phyloP scores from a whole-genome alignment of 495 filamentous ascomycete genomes.

The Penicillium lagena region DNA sequence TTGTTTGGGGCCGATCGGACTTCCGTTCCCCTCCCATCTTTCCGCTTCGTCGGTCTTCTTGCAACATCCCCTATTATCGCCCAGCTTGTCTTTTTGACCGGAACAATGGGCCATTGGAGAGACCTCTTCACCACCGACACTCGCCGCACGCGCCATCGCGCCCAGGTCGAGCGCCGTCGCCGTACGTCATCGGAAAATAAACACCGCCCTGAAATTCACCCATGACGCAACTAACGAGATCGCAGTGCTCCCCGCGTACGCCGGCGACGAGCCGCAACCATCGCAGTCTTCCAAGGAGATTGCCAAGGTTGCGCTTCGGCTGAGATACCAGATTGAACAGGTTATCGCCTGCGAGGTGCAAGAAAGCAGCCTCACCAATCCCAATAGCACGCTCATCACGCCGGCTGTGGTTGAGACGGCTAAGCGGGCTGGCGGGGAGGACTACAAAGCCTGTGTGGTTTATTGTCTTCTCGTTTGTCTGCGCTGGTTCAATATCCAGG shows the following conservation, averaged over 20 bases:
- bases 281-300: slow-evolving; percentile 65
- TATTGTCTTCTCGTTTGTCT: slow-evolving; percentile 84
- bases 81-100: background rate
- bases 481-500: slow-evolving; percentile 85
- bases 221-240: slow-evolving; percentile 16
- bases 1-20: background rate
- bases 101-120: slow-evolving; percentile 29
- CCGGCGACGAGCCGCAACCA: slow-evolving; percentile 18
- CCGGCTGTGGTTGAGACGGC: slow-evolving; percentile 70
- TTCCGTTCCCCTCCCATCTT: background rate
- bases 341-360: slow-evolving; percentile 84
- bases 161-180: slow-evolving; percentile 27
- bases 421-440: slow-evolving; percentile 68
- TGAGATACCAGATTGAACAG: slow-evolving; percentile 88
- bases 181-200: slow-evolving; percentile 28
- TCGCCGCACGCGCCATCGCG: slow-evolving; percentile 15
- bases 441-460: slow-evolving; percentile 71
- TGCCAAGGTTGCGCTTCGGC: slow-evolving; percentile 77
- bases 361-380: slow-evolving; percentile 58
- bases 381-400: slow-evolving; percentile 83
- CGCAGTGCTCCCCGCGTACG: slow-evolving; percentile 31
- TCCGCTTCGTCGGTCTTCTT: slow-evolving; percentile 1
- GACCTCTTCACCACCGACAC: slow-evolving; percentile 24
- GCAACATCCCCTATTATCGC: background rate
- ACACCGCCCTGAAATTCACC: no score